These are phyloP conservation scores for Calonectria pseudoreteaudii DNA, from an alignment of 2,329 filamentous ascomycete genomes.

Conservation along the genomic window DNA sequence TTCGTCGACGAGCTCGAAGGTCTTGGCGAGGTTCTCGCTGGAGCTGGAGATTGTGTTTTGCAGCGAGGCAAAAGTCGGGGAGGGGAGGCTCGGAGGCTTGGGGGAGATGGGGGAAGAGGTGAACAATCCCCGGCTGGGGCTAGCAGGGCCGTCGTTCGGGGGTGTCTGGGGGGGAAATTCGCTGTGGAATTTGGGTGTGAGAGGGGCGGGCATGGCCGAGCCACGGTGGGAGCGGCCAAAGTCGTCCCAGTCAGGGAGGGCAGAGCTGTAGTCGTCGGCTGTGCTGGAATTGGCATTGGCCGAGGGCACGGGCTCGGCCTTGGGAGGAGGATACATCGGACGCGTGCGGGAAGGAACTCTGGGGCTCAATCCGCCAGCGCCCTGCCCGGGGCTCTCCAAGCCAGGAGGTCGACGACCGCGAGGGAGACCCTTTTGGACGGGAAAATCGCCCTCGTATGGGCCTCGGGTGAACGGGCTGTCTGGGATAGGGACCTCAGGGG, in stretches of 20 bases:
- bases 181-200: conserved; percentile 41
- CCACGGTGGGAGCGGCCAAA: conserved; percentile 44
- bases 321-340: conserved; percentile 37
- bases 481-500: conserved; percentile 29
- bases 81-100: conserved; percentile 48
- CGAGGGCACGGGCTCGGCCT: conserved; percentile 4
- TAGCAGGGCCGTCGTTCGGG: conserved; percentile 22
- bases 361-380: conserved; percentile 30
- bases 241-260: conserved; percentile 43
- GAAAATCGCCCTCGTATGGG: conserved; percentile 49
- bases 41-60: conserved; percentile 49
- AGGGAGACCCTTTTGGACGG: conserved; percentile 49
- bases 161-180: conserved; percentile 29
- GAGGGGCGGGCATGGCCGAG: conserved; percentile 51
- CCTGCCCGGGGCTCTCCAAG: conserved; percentile 15
- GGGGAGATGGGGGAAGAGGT: conserved; percentile 46
- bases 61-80: conserved; percentile 51
- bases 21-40: conserved; percentile 46
- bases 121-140: conserved; percentile 34
- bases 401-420: conserved; percentile 46
- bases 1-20: conserved; percentile 45
- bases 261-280: conserved; percentile 21
- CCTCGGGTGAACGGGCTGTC: conserved; percentile 44
- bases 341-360: conserved; percentile 38
- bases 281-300: conserved; percentile 3